A percentile compares a stretch with the other conserved stretches of the same genome.
Conservation (phyloP, 208 protist genomes). For the Leishmania arabica region DNA sequence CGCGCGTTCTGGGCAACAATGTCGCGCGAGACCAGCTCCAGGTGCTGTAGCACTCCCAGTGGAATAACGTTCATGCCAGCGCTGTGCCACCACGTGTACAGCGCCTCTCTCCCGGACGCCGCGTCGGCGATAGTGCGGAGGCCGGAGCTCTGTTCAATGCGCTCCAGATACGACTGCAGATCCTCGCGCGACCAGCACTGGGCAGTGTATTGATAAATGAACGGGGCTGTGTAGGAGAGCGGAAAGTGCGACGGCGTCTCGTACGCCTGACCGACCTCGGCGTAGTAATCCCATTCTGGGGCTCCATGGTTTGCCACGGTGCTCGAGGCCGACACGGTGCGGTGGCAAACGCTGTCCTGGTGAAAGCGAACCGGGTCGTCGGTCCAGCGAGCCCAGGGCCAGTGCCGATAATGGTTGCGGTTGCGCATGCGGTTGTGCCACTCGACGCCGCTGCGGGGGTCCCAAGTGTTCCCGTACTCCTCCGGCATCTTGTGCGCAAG, state of each 20-base stretch:
- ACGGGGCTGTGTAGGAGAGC: conserved; percentile 59
- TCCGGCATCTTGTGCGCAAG: conserved; percentile 72
- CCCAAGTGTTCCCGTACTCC: conserved; percentile 81
- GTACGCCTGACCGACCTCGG: conserved; percentile 72
- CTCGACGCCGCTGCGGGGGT: conserved; percentile 70
- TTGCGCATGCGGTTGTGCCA: conserved; percentile 76
- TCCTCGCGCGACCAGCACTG: conserved; percentile 57
- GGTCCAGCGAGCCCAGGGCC: conserved; percentile 74
- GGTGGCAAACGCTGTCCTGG: conserved; percentile 39
- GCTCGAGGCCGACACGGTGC: conserved; percentile 47
- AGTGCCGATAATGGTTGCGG: conserved; percentile 72
- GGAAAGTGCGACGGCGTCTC: conserved; percentile 69
- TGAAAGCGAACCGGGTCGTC: conserved; percentile 80
- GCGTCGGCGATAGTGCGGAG: conserved; percentile 57
- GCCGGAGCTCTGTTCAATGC: conserved; percentile 45
- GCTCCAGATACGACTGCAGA: conserved; percentile 47
- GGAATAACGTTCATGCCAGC: conserved; percentile 35
- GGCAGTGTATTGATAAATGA: conserved; percentile 78
- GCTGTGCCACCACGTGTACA: conserved; percentile 30
- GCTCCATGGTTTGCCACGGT: conserved; percentile 48
- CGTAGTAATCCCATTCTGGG: conserved; percentile 82
- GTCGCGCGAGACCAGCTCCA: conserved; percentile 58
- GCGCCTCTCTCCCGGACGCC: conserved; percentile 15
- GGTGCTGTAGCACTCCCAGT: conserved; percentile 60
- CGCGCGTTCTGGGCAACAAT: conserved; percentile 59